Conservation (phyloP, 1,284 basidiomycete genomes). For the Ustilago sp. region DNA sequence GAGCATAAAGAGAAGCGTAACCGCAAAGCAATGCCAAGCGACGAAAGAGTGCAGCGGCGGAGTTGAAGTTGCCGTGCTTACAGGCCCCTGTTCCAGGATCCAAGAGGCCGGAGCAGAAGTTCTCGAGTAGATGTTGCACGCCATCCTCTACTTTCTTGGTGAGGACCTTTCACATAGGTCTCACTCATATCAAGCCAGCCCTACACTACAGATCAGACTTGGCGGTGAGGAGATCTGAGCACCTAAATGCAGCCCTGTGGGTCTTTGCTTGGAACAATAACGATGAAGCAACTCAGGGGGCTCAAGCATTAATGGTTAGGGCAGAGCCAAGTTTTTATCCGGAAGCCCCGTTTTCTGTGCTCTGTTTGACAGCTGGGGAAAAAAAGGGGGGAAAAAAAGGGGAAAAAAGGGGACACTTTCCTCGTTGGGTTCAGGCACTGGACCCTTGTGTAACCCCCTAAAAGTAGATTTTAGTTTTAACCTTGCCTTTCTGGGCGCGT, state of each 20-base stretch:
- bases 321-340: not conserved
- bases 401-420: not conserved
- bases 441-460: not conserved
- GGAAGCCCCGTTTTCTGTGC: slow-evolving; percentile 7
- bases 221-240: not conserved
- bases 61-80: slow-evolving; percentile 7
- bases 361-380: slow-evolving; percentile 2
- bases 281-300: not conserved
- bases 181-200: too few relatives aligned
- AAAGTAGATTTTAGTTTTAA: not conserved
- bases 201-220: not conserved
- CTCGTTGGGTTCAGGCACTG: not conserved
- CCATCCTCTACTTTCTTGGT: slow-evolving; percentile 10
- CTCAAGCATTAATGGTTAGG: not conserved
- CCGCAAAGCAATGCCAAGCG: not conserved
- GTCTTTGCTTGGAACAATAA: not conserved
- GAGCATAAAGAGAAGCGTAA: not conserved
- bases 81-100: not conserved
- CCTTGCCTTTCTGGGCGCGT: slow-evolving; percentile 1
- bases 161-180: too few relatives aligned
- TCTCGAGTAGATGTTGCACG: slow-evolving; percentile 7
- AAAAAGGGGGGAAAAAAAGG: not conserved
- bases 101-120: slow-evolving; percentile 3
- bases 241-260: not conserved
- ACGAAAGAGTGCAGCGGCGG: slow-evolving; percentile 6